These are phyloP conservation scores for Candida corydali DNA, from an alignment of 805 yeast species.

Conservation along the genomic window DNA sequence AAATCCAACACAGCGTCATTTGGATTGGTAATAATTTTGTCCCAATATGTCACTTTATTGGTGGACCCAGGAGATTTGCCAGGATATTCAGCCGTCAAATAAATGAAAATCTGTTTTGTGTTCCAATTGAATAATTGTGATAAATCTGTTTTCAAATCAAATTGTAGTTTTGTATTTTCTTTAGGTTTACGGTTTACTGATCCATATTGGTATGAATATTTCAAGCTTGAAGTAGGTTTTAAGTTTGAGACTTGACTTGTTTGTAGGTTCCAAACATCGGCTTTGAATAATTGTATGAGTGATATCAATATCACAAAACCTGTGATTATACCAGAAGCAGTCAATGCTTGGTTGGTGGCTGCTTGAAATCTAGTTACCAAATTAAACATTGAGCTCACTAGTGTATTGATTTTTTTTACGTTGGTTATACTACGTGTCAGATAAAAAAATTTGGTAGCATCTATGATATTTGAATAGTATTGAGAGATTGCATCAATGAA, in stretches of 20 bases:
- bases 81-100: conserved; percentile 79
- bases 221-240: conserved; percentile 38
- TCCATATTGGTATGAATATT: conserved; percentile 62
- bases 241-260: conserved; percentile 34
- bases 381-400: conserved; percentile 22
- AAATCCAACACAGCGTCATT: conserved; percentile 57
- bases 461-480: background rate
- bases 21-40: conserved; percentile 60
- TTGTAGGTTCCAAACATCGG: conserved; percentile 42
- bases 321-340: conserved; percentile 39
- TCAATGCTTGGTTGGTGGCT: conserved; percentile 49
- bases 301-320: conserved; percentile 47
- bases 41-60: conserved; percentile 87
- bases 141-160: conserved; percentile 73
- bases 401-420: background rate
- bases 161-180: conserved; percentile 68
- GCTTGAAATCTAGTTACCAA: conserved; percentile 36
- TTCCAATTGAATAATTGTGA: conserved; percentile 90
- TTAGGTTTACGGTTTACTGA: conserved; percentile 62
- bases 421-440: conserved; percentile 5
- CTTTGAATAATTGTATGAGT: conserved; percentile 42
- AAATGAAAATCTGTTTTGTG: conserved; percentile 92
- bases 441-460: conserved; percentile 1
- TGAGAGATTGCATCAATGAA: too few relatives aligned
- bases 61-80: conserved; percentile 41